These are phyloP conservation scores for Russula emetica DNA, from an alignment of 768 basidiomycete species.

Conservation along the genomic window DNA sequence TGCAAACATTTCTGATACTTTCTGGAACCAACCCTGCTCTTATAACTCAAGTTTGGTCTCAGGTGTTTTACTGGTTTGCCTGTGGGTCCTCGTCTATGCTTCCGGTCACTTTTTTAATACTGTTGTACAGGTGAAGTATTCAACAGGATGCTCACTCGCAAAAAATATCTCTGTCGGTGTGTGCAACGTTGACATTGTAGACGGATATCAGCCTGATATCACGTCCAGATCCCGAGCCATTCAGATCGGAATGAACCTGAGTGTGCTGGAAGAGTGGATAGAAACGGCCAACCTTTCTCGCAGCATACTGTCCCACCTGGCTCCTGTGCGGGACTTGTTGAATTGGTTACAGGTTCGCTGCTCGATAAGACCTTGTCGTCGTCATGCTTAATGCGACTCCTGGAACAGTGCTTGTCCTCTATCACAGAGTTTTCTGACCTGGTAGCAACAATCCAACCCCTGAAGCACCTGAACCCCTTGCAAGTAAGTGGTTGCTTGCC, in stretches of 20 bases:
- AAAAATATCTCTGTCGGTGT: slow-evolving; percentile 90
- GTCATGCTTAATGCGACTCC: slow-evolving; percentile 25
- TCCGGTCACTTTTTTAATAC: slow-evolving; percentile 25
- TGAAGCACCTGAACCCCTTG: slow-evolving; percentile 85
- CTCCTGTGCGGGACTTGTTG: slow-evolving; percentile 77
- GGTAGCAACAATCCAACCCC: slow-evolving; percentile 82
- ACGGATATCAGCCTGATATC: neutral
- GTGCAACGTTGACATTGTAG: neutral
- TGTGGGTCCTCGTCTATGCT: slow-evolving; percentile 53
- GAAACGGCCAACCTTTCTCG: slow-evolving; percentile 72
- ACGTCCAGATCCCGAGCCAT: slow-evolving; percentile 68
- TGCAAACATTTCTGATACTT: slow-evolving; percentile 76
- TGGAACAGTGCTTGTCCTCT: slow-evolving; percentile 70
- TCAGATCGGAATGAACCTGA: slow-evolving; percentile 85
- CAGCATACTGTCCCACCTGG: slow-evolving; percentile 75
- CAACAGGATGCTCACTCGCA: slow-evolving; percentile 82
- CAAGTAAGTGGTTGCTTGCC: slow-evolving; percentile 50
- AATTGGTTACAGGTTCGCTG: slow-evolving; percentile 68
- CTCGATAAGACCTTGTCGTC: neutral
- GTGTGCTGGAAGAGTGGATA: slow-evolving; percentile 88
- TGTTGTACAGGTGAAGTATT: slow-evolving; percentile 65
- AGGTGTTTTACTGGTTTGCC: slow-evolving; percentile 97
- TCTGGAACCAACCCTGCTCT: slow-evolving; percentile 90
- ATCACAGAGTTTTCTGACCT: slow-evolving; percentile 84
- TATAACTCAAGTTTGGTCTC: slow-evolving; percentile 89